Percentiles rank a stretch among this genome's conserved stretches.
Evolutionary conservation across 305 asterid genomes (phyloP).

Genomic region (Fraxinus greggii): DNA sequence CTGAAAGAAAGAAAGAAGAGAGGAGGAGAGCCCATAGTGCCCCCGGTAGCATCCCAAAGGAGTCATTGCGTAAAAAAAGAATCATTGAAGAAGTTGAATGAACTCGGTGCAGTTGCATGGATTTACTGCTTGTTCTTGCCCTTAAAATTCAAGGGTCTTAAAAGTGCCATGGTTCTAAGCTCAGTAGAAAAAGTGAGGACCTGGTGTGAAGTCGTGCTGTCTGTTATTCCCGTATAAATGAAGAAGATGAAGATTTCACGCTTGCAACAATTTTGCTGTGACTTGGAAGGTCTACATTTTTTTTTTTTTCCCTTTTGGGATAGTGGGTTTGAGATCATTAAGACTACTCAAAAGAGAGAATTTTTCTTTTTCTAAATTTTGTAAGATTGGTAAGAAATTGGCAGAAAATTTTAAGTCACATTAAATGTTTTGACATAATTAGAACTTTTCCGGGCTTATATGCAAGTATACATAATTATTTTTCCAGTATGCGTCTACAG

Average conservation of each 20-base stretch:
- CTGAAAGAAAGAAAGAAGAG: conserved; percentile 67
- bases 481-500: conserved; percentile 27
- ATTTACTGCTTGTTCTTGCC: background rate
- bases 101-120: conserved; percentile 14
- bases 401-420: background rate
- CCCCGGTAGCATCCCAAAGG: conserved; percentile 65
- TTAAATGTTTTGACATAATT: background rate
- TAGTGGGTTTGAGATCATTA: background rate
- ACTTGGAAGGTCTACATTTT: background rate
- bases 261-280: background rate
- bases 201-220: background rate
- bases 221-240: background rate
- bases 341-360: background rate
- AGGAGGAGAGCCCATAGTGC: conserved; percentile 90
- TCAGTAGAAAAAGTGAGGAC: background rate
- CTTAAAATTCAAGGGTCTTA: background rate
- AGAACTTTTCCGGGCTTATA: background rate
- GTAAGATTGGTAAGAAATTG: background rate
- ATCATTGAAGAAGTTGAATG: conserved; percentile 71
- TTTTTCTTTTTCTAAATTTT: too few relatives aligned
- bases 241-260: background rate
- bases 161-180: background rate
- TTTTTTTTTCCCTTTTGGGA: background rate
- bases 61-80: conserved; percentile 57
- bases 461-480: background rate